These are phyloP conservation scores for Neurospora sublineolata DNA, from an alignment of 495 filamentous ascomycete genomes.

Conservation along the genomic window DNA sequence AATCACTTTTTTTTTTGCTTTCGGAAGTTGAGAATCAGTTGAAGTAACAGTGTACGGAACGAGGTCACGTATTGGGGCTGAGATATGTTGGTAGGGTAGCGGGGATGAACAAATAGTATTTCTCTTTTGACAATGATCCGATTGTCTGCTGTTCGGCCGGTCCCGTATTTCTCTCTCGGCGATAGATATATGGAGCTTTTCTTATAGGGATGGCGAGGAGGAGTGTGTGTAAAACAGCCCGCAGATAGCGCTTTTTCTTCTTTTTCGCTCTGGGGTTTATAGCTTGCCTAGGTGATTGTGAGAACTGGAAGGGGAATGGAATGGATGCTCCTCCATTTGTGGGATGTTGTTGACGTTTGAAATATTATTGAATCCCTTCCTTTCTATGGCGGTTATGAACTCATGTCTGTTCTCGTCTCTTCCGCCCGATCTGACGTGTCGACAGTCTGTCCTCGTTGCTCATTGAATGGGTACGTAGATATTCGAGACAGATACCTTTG, in stretches of 20 bases:
- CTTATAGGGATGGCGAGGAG: not conserved
- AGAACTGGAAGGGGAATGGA: not conserved
- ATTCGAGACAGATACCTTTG: not conserved
- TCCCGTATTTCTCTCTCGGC: not conserved
- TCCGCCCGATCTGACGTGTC: not conserved
- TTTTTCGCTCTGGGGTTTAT: conserved; percentile 4
- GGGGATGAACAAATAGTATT: not conserved
- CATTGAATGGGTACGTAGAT: not conserved
- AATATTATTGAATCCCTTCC: not conserved
- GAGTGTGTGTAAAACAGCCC: not conserved
- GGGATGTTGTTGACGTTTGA: not conserved
- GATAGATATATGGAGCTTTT: not conserved
- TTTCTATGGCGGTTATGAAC: not conserved
- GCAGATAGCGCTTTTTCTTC: not conserved
- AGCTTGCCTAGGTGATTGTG: not conserved
- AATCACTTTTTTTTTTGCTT: not conserved
- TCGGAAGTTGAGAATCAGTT: not conserved
- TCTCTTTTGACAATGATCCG: not conserved
- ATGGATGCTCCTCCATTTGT: not conserved
- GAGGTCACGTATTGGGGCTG: not conserved
- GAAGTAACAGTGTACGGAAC: not conserved
- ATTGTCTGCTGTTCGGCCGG: not conserved
- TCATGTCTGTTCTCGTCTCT: not conserved
- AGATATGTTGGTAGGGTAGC: not conserved
- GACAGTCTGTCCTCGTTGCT: not conserved